These are phyloP conservation scores for Phyllosticta citriasiana DNA, from an alignment of 2,329 filamentous ascomycete species.

Conservation along the genomic window DNA sequence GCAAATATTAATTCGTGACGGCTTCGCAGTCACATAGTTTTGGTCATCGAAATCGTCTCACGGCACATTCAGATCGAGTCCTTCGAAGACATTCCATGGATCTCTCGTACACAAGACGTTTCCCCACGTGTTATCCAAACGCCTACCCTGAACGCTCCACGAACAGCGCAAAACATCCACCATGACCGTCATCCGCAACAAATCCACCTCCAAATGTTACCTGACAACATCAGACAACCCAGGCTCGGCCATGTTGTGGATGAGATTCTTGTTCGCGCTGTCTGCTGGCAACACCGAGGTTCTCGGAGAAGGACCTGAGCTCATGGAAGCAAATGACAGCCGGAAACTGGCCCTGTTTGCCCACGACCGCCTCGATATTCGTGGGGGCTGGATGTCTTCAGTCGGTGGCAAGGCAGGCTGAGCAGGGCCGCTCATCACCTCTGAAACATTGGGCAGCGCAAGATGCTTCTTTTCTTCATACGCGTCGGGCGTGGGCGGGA, in stretches of 20 bases:
- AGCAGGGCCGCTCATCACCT: neutral
- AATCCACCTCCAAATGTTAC: neutral
- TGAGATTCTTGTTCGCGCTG: neutral
- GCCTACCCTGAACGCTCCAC: neutral
- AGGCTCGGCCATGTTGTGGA: neutral
- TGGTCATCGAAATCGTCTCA: neutral
- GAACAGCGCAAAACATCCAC: neutral
- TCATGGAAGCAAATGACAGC: neutral
- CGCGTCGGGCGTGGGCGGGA: neutral
- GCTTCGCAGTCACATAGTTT: neutral
- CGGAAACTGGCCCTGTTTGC: neutral
- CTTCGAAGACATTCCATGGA: neutral
- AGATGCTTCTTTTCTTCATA: neutral
- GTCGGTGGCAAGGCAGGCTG: neutral
- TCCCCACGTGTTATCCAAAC: neutral
- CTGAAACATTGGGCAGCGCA: neutral
- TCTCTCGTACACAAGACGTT: neutral
- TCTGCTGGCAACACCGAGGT: neutral
- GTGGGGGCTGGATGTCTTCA: neutral
- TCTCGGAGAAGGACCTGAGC: neutral
- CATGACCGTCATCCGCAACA: neutral
- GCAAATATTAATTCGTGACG: too few relatives aligned
- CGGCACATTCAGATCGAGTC: neutral
- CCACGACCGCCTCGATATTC: neutral
- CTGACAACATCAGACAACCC: neutral